Evolutionary conservation across 2,329 filamentous ascomycete species (phyloP), one percentile per base, ranked within the genome.

Genomic region (Exophiala viscosa): DNA sequence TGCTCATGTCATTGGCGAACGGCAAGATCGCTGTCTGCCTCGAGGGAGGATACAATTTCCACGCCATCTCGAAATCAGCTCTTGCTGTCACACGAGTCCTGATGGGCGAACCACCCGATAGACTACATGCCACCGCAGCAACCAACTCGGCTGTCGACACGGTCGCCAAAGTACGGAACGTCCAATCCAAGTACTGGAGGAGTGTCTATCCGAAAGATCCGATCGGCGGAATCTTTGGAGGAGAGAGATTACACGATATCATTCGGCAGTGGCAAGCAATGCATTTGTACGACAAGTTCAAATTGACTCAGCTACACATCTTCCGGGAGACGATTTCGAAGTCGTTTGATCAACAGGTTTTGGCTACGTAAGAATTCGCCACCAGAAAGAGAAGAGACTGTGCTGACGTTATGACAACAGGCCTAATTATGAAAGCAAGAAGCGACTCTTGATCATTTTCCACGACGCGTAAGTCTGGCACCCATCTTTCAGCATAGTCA

Each of bases 41-140:
- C 2, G 93, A 99, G 73, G 93, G 93, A 17, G 93, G 93, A 7
- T 99, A 99, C 71, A 97, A 97, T 64, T 82, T 99, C 18, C 77
- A 84, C 43, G 93, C 93, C 0, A 99, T 99, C 53, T 95, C 93
- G 0, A 85, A 88, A 52, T 97, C 93, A 3, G 91, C 93, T 1
- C 79, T 96, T 3, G 90, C 92, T 2, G 93, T 99, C 1, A 93
- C 90, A 1, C 84, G 85, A 54, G 96, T 92, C 0, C 77, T 99
- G 40, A 97, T 99, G 90, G 90, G 93, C 17, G 91, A 99, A 65
- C 89, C 92, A 9, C 93, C 93, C 2, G 82, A 84, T 52, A 75
- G 80, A 46, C 67, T 84, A 11, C 68, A 69, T 44, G 68, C 73
- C 6, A 71, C 73, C 1, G 64, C 70, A 5, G 73, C 80, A 1